Base-by-base conservation (phyloP, 2,329 filamentous ascomycete species). In the Fusarium bactridioides region DNA sequence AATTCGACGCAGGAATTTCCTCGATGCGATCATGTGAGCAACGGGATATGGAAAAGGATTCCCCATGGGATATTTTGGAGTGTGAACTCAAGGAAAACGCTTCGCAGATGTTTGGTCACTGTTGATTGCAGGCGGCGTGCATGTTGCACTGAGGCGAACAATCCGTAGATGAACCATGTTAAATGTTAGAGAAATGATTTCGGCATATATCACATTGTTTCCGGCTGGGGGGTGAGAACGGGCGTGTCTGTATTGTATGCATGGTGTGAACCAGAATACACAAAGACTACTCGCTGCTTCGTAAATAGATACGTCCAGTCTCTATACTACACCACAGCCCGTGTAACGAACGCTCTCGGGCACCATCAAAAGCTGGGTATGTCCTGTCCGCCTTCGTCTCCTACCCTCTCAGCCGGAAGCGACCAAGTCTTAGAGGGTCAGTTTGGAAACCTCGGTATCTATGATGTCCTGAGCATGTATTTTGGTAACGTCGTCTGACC, bases 401-500 rank as follows among this genome's bases (percentile, higher is more conserved):
- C 15, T 27, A n/a, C 25, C 31, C 55, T 21, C 10, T 25, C 18
- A 47, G 38, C 25, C 15, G 19, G 18, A 37, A 8, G 21, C 6
- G 31, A 37, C 25, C 38, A 15, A 23, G n/a, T 38, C 21, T 27
- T 19, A 19, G 38, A 72, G 70, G 37, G 67, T 38, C 23, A 55
- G 50, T 56, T 72, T 73, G 35, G 54, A 61, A 61, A 73, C 61
- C 27, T 73, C 67, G 4, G 43, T 57, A 38, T 60, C 54, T 38
- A 81, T 72, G 25, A 79, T 51, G 2, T 75, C 69, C 15, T 80
- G 71, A 21, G 61, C 44, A 16, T 50, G 31, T 47, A 79, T 74
- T 55, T 71, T 58, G 21, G 56, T 43, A 1, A 45, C 33, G 38
- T 69, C 65, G 2, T 69, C 63, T 2, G 76, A 69, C 82, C 81